Evolutionary conservation across 2,329 filamentous ascomycete genomes (phyloP), one percentile per base, ranked within the genome.

Genomic region (Cladophialophora exuberans): DNA sequence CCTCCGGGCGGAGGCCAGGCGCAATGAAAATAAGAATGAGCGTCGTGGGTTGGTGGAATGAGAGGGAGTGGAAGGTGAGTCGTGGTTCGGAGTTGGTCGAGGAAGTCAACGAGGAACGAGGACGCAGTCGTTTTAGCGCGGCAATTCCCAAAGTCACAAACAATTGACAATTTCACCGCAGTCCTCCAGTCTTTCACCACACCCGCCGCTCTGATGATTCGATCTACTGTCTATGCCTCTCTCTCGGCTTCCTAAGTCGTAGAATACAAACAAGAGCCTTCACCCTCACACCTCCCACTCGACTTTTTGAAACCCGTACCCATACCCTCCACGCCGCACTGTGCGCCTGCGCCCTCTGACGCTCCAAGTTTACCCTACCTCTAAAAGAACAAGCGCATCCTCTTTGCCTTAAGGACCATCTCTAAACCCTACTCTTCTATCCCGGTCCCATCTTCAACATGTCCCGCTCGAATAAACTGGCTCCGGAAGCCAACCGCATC

Each of bases 401-500:
- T 30, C 30, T 47, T 18, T 15, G 10, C 9, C 22, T 17, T 18
- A 22, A 22, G 17, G 18, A 36, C 30, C 1, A 11, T 33, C n/a
- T n/a, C 23, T 15, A 23, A 10, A 11, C 13, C 23, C 23, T 31
- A 7, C 15, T 31, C 42, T 13, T 31, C 23, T 7, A 31, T 39
- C 35, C 15, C 20, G 3, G 17, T 20, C 44, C 31, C 35, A 23
- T 22, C 7, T 10, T 20, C 43, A 26, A 28, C 30, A 65, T 65
- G 63, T 62, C 63, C 9, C 60, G 60, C 30, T 57, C 45, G 51
- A 64, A 62, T 55, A 97, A 97, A 85, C 88, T 97, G 83, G 92
- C 92, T 80, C 92, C 94, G 79, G 94, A 99, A 89, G 92, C 97
- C 81, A 97, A 97, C 83, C 88, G 91, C 87, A 93, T 94, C 87